Evolutionary conservation across 768 basidiomycete genomes (phyloP).

Genomic region (Boletus insuetus): DNA sequence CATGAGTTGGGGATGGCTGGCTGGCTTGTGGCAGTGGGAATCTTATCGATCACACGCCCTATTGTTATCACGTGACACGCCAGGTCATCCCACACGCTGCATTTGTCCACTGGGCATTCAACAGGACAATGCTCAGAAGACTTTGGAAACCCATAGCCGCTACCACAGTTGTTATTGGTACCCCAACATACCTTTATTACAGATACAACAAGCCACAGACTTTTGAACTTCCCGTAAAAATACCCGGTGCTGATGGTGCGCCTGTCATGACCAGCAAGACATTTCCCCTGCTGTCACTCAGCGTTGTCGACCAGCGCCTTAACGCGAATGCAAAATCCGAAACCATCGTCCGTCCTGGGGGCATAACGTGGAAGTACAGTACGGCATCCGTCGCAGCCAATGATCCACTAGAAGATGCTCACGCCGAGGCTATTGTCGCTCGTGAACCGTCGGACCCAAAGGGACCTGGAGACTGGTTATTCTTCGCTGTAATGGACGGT

Average conservation of each 20-base stretch:
- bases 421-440: slow-evolving; percentile 64
- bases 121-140: slow-evolving; percentile 56
- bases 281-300: slow-evolving; percentile 55
- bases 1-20: slow-evolving; percentile 15
- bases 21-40: slow-evolving; percentile 23
- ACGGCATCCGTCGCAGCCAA: slow-evolving; percentile 84
- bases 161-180: slow-evolving; percentile 49
- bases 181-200: slow-evolving; percentile 61
- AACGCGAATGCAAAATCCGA: slow-evolving; percentile 49
- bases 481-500: slow-evolving; percentile 90
- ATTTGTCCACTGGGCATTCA: too few relatives aligned
- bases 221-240: slow-evolving; percentile 58
- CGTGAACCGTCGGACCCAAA: slow-evolving; percentile 59
- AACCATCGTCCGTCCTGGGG: slow-evolving; percentile 47
- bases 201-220: slow-evolving; percentile 43
- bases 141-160: slow-evolving; percentile 69
- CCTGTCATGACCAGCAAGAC: slow-evolving; percentile 49
- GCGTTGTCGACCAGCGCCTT: slow-evolving; percentile 55
- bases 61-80: slow-evolving; percentile 21
- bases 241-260: slow-evolving; percentile 57
- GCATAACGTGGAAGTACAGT: slow-evolving; percentile 69
- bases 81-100: not conserved
- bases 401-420: slow-evolving; percentile 88
- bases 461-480: slow-evolving; percentile 68
- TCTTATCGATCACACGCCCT: slow-evolving; percentile 14